Base-by-base conservation (phyloP, 768 basidiomycete species). In the Serendipita sp. region DNA sequence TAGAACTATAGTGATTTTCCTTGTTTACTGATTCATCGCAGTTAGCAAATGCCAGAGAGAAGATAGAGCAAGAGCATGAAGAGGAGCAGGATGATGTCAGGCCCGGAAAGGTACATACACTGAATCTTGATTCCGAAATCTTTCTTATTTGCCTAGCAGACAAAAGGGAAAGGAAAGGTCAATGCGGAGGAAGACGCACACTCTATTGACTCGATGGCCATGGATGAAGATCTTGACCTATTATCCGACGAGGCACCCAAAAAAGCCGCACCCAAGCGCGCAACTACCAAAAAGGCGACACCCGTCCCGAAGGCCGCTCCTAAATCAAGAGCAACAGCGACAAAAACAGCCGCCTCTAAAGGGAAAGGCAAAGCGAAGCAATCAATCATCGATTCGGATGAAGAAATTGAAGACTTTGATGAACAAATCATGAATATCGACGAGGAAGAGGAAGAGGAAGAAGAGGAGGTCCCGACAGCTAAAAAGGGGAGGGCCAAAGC, bases 191-290 rank as follows among this genome's bases (percentile, higher is more conserved):
- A 78, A 2, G 85, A 84, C 34, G 77, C 66, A 14, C 74, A 69
- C 24, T 80, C 77, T 0, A 70, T 72, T 14, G 89, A 90, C 69
- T 89, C 86, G 2, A 88, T 88, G 86, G 74, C 78, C 74, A 84
- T 87, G 81, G 86, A 91, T 53, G 71, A 88, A 50, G 86, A 86
- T 77, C 1, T 71, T 72, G 61, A 81, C 75, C 73, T 82, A 74
- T 72, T 75, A 69, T 56, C 70, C 69, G 44, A 73, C 73, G 31
- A 65, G 14, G 68, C 67, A 17, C 66, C 69, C 11, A 62, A 62
- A 4, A 64, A 62, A 41, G 68, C 67, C 24, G 45, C 68, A 7
- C 61, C 69, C 24, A 72, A 71, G 60, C 74, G 74, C 64, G 69
- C 68, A 31, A 66, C 70, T 3, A 66, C 74, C 0, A 48, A 70